A percentile compares a stretch with the other conserved stretches of the same genome.
Evolutionary conservation across 257 asterid genomes (phyloP).

Genomic region (Plantago major): DNA sequence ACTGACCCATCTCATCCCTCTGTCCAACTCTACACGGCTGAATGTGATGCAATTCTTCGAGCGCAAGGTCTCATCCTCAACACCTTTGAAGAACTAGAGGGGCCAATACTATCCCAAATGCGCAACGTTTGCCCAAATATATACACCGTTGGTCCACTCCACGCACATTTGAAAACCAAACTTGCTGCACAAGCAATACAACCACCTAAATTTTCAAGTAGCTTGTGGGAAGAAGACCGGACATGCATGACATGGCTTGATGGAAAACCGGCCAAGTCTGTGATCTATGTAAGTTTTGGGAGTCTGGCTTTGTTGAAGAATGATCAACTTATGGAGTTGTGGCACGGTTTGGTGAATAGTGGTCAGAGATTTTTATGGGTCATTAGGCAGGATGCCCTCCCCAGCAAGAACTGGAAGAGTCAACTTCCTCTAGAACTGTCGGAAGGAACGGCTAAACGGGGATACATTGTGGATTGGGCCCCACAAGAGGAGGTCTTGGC

Average conservation of each 20-base stretch:
- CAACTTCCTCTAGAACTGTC: conserved; percentile 24
- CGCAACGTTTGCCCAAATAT: conserved; percentile 47
- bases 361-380: conserved; percentile 60
- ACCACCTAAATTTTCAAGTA: conserved; percentile 28
- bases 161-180: conserved; percentile 45
- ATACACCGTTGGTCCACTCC: conserved; percentile 69
- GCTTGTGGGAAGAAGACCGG: conserved; percentile 47
- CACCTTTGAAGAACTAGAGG: conserved; percentile 70
- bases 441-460: conserved; percentile 37
- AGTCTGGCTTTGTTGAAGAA: conserved; percentile 38
- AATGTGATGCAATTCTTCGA: conserved; percentile 30
- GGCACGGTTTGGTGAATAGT: conserved; percentile 55
- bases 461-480: conserved; percentile 57
- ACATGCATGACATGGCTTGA: conserved; percentile 58
- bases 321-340: conserved; percentile 44
- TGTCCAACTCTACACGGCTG: conserved; percentile 26
- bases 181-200: conserved; percentile 21
- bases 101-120: conserved; percentile 39
- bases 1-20: conserved; percentile 20
- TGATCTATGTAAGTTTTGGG: conserved; percentile 65
- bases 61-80: conserved; percentile 59
- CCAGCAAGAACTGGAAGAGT: conserved; percentile 21
- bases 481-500: conserved; percentile 63
- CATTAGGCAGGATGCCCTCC: conserved; percentile 33
- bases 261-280: conserved; percentile 46